These are phyloP conservation scores for Passiflora organensis DNA, from an alignment of 345 rosid species.

Conservation along the genomic window DNA sequence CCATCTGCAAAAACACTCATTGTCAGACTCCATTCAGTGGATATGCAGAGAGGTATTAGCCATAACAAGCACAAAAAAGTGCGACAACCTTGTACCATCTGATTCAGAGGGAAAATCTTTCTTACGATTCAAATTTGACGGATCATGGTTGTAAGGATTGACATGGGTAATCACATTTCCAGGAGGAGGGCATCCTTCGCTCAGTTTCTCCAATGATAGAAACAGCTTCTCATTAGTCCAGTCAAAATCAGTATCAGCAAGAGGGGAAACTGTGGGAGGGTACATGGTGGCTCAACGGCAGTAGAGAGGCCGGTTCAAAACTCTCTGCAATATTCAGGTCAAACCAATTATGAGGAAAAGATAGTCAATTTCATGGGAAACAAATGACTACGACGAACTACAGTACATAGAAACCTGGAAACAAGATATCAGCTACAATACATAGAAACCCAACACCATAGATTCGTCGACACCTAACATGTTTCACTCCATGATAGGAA, in stretches of 20 bases:
- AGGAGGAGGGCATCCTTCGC: conserved; percentile 31
- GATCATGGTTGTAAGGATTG: conserved; percentile 25
- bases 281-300: conserved; percentile 14
- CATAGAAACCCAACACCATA: too few species aligned
- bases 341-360: not conserved
- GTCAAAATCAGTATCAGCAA: conserved; percentile 9
- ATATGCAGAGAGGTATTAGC: not conserved
- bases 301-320: not conserved
- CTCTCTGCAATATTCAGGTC: not conserved
- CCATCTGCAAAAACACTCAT: conserved; percentile 19
- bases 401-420: not conserved
- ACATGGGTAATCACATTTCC: conserved; percentile 29
- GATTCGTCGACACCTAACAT: too few species aligned
- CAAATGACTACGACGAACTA: not conserved
- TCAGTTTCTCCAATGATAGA: conserved; percentile 19
- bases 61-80: too few species aligned
- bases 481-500: too few species aligned
- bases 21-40: not conserved
- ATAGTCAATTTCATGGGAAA: not conserved
- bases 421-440: not conserved
- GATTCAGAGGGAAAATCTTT: not conserved
- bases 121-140: conserved; percentile 36
- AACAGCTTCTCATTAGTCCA: conserved; percentile 19
- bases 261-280: conserved; percentile 8
- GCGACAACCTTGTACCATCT: too few species aligned